A percentile compares a stretch with the other conserved stretches of the same genome.
Evolutionary conservation across 768 basidiomycete species (phyloP).

Genomic region (Amanita jacksonii): DNA sequence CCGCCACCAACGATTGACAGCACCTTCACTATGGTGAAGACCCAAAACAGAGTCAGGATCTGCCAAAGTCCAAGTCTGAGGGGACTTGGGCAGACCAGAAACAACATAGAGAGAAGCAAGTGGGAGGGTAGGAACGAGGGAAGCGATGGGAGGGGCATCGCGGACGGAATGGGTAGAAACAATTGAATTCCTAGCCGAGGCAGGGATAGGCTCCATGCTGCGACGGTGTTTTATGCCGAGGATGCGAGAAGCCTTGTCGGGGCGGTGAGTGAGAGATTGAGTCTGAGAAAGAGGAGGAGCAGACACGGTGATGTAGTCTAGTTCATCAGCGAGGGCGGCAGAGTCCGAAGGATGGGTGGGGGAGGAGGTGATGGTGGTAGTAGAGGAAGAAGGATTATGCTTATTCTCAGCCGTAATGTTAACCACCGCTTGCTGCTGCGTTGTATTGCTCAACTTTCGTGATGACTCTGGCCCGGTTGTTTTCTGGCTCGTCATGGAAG

Average conservation of each 20-base stretch:
- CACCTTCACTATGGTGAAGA: conserved; percentile 75
- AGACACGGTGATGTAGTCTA: conserved; percentile 61
- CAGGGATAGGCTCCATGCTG: conserved; percentile 83
- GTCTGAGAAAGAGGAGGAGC: conserved; percentile 22
- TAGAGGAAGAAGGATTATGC: conserved; percentile 17
- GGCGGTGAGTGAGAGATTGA: conserved; percentile 32
- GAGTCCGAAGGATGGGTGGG: conserved; percentile 23
- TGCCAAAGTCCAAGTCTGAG: conserved; percentile 83
- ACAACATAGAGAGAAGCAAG: conserved; percentile 82
- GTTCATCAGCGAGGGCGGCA: conserved; percentile 53
- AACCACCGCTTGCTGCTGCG: conserved; percentile 38
- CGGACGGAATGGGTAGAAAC: conserved; percentile 65
- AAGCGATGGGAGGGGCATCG: conserved; percentile 44
- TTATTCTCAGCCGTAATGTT: conserved; percentile 35
- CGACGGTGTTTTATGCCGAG: conserved; percentile 66
- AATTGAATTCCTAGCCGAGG: conserved; percentile 64
- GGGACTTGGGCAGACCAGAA: conserved; percentile 81
- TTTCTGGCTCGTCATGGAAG: conserved; percentile 13
- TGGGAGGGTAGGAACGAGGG: conserved; percentile 63
- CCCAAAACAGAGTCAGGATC: conserved; percentile 78
- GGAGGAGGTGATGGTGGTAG: conserved; percentile 17
- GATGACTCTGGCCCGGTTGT: conserved; percentile 8
- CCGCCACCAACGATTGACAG: conserved; percentile 84
- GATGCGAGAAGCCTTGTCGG: conserved; percentile 71
- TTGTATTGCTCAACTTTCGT: conserved; percentile 22